Conservation (phyloP, 2,329 filamentous ascomycete genomes). For the Aspergillus sp. region DNA sequence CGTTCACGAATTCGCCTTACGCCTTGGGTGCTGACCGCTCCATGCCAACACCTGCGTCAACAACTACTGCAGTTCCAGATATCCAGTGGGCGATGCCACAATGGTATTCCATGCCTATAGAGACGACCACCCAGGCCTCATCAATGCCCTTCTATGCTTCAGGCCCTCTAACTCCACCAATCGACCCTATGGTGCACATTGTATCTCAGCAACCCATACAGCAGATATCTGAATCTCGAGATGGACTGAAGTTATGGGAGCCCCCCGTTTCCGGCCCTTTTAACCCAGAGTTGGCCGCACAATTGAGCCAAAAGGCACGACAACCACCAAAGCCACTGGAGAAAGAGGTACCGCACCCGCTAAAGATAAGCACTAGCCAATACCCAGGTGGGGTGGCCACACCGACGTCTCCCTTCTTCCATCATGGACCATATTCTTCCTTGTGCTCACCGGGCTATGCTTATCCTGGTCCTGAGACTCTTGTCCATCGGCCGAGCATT, state of each 20-base stretch:
- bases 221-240: slow-evolving; percentile 19
- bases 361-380: slow-evolving; percentile 16
- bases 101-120: slow-evolving; percentile 32
- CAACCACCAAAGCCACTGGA: slow-evolving; percentile 18
- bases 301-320: slow-evolving; percentile 19
- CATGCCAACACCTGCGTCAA: slow-evolving; percentile 28
- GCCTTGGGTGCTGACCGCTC: slow-evolving; percentile 28
- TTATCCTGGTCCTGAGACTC: slow-evolving; percentile 25
- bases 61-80: slow-evolving; percentile 19
- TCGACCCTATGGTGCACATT: slow-evolving; percentile 24
- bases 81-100: slow-evolving; percentile 26
- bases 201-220: slow-evolving; percentile 22
- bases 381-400: slow-evolving; percentile 18
- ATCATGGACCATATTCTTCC: slow-evolving; percentile 24
- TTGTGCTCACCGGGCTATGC: slow-evolving; percentile 31
- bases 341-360: slow-evolving; percentile 19
- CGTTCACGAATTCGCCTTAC: slow-evolving; percentile 25
- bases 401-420: slow-evolving; percentile 23
- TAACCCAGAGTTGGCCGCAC: slow-evolving; percentile 16
- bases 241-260: slow-evolving; percentile 29
- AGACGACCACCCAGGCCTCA: slow-evolving; percentile 22
- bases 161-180: slow-evolving; percentile 24
- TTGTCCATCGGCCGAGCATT: slow-evolving; percentile 24
- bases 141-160: slow-evolving; percentile 26
- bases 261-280: slow-evolving; percentile 30